phyloP scores from a whole-genome alignment of 83 land plant species.

The Thuja plicata region DNA sequence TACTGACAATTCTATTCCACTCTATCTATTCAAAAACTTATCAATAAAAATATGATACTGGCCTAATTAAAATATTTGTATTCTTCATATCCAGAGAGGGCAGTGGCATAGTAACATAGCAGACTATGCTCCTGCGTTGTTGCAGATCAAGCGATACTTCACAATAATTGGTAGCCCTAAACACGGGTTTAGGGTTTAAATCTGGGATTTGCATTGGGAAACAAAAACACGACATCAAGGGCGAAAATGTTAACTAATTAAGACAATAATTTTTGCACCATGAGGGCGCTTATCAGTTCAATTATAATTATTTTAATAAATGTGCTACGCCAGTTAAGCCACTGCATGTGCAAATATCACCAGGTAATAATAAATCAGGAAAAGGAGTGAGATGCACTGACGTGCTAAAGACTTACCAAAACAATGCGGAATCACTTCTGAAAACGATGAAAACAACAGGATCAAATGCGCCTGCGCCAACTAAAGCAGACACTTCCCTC shows the following conservation, averaged over 20 bases:
- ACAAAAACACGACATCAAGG: neutral
- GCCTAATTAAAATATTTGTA: no score
- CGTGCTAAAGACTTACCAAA: no score
- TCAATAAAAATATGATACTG: neutral
- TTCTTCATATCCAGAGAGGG: neutral
- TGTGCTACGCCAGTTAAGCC: neutral
- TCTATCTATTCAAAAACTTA: neutral
- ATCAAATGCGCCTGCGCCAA: no score
- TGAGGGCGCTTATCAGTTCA: neutral
- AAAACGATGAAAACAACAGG: no score
- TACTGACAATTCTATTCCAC: neutral
- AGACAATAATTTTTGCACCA: neutral
- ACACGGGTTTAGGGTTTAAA: neutral
- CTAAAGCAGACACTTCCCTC: no score
- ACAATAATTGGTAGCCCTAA: neutral
- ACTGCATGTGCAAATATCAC: no score
- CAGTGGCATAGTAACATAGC: neutral
- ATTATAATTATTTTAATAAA: neutral
- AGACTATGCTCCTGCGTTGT: neutral
- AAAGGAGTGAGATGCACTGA: no score
- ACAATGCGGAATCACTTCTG: no score
- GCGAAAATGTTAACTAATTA: neutral
- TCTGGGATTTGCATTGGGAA: neutral
- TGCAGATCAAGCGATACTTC: neutral
- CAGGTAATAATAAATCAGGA: no score